phyloP scores from a whole-genome alignment of 768 basidiomycete species.

The Postia placenta region DNA sequence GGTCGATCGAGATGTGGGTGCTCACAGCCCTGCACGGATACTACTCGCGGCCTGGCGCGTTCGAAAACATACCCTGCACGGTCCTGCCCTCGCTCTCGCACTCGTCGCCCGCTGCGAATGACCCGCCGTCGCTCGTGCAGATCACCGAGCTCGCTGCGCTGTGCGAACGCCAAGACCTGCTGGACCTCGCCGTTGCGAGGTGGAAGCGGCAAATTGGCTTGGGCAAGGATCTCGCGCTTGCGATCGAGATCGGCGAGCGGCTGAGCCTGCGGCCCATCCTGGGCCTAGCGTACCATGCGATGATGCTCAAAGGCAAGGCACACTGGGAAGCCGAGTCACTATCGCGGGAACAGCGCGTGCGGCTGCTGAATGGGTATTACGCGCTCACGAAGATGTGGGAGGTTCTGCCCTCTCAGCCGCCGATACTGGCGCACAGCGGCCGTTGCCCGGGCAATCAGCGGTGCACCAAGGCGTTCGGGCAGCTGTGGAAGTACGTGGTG shows the following conservation, averaged over 20 bases:
- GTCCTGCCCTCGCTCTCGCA: slow-evolving; percentile 17
- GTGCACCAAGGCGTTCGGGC: slow-evolving; percentile 40
- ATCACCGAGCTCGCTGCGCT: slow-evolving; percentile 48
- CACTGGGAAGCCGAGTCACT: slow-evolving; percentile 44
- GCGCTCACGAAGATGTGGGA: slow-evolving; percentile 40
- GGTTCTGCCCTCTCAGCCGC: slow-evolving; percentile 35
- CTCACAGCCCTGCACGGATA: slow-evolving; percentile 32
- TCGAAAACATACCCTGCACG: slow-evolving; percentile 20
- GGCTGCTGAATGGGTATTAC: slow-evolving; percentile 48
- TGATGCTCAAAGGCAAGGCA: slow-evolving; percentile 45
- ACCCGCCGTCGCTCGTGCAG: slow-evolving; percentile 34
- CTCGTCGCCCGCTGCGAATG: slow-evolving; percentile 1
- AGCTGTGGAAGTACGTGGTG: slow-evolving; percentile 39
- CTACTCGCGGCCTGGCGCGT: slow-evolving; percentile 27
- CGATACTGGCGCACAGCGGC: slow-evolving; percentile 34
- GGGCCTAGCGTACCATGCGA: slow-evolving; percentile 45
- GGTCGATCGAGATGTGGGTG: slow-evolving; percentile 40
- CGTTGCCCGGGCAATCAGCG: slow-evolving; percentile 35
- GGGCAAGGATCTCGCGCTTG: slow-evolving; percentile 37
- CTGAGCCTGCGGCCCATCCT: slow-evolving; percentile 39
- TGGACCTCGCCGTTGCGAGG: slow-evolving; percentile 33
- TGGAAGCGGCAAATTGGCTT: slow-evolving; percentile 46
- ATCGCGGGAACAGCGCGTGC: slow-evolving; percentile 42
- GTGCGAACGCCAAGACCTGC: slow-evolving; percentile 39
- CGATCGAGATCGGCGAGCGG: slow-evolving; percentile 42